Conservation (phyloP, 108 stramenopile species). For the Thalassiosira profunda region DNA sequence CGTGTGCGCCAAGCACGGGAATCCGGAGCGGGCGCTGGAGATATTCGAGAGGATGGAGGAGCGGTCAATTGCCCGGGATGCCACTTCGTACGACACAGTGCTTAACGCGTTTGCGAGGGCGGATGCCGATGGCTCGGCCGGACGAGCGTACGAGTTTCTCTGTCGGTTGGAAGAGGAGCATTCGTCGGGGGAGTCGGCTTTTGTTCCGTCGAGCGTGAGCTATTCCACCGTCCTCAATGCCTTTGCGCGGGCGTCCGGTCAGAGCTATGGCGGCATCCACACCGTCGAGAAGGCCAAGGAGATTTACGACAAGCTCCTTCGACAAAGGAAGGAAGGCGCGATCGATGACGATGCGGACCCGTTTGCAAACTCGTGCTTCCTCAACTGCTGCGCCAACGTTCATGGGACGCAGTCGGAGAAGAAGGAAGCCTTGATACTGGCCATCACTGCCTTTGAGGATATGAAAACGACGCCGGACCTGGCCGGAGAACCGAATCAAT, state of each 20-base stretch:
- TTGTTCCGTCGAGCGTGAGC: conserved; percentile 23
- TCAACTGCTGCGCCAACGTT: conserved; percentile 46
- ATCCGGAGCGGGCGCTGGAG: conserved; percentile 30
- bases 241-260: conserved; percentile 27
- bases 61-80: conserved; percentile 15
- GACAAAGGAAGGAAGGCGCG: conserved; percentile 16
- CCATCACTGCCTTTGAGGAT: conserved; percentile 41
- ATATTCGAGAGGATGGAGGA: conserved; percentile 40
- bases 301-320: conserved; percentile 26
- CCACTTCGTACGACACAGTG: conserved; percentile 42
- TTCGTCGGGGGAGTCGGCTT: not conserved
- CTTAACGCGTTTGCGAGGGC: conserved; percentile 39
- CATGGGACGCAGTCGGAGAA: conserved; percentile 28
- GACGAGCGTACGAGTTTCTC: conserved; percentile 39
- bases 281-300: conserved; percentile 36
- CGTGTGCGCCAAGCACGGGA: conserved; percentile 50
- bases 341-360: conserved; percentile 21
- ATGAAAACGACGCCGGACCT: conserved; percentile 26
- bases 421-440: conserved; percentile 34
- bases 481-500: conserved; percentile 38
- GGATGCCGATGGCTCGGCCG: conserved; percentile 26
- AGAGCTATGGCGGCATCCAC: conserved; percentile 26
- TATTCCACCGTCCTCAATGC: conserved; percentile 53
- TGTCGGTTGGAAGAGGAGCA: conserved; percentile 10
- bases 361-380: conserved; percentile 37